Base-by-base conservation (phyloP, 2,329 filamentous ascomycete species). In the Aspergillus sp. region DNA sequence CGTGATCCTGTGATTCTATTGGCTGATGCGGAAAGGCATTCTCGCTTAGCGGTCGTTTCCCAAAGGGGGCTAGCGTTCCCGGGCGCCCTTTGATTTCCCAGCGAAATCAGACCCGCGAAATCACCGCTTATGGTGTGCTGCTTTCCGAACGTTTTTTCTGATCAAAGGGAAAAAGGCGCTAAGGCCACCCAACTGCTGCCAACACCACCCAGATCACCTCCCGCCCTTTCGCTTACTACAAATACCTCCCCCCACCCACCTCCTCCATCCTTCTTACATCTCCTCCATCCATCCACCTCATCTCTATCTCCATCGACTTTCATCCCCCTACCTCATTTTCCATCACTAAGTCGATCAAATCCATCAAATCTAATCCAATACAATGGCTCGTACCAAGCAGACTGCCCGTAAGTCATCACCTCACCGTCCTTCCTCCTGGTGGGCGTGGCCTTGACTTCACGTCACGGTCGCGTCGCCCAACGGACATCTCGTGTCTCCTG, bases 371-470 rank as follows among this genome's bases (percentile, higher is more conserved):
- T 55, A 56, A 63, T 64, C 60, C 60, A 55, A 49, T 58, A 68
- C 60, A 69, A 79, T 79, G 76, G 76, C 76, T 68, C 71, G 76
- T 66, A 79, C 76, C 55, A 79, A 79, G 75, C 76, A 79, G 70
- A 79, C 76, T 69, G 76, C 76, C 65, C 75, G 76, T 76, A 73
- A 75, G 75, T 77, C 49, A 48, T 46, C 19, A 60, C 56, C 55
- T 66, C 52, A 56, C 57, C 60, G 56, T 56, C 52, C 26, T 52
- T 50, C 49, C 55, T 49, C 45, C 59, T 56, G 54, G 26, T 30
- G 26, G 26, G 26, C 26, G 26, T 50, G 54, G 56, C 59, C 46
- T 26, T 32, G 26, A 9, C n/a, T 9, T 47, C 45, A 49, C 52
- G 52, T 58, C 56, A 55, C 51, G 49, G 56, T 62, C 58, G 59